Evolutionary conservation across 73 alveolate species (phyloP).

Genomic region (Paramecium tetraurelia): DNA sequence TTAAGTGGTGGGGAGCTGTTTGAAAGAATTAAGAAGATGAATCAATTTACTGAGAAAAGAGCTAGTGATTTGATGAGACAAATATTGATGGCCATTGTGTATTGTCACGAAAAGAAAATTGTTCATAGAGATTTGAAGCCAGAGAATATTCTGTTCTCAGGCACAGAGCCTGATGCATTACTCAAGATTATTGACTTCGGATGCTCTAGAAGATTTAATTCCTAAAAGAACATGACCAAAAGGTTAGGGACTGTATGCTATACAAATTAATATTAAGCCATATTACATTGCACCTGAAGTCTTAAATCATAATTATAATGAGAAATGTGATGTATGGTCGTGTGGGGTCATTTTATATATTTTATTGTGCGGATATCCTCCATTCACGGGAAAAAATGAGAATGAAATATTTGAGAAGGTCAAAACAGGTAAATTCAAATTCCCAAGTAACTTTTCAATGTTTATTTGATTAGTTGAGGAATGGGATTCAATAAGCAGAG

Average conservation of each 20-base stretch:
- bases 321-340: conserved; percentile 75
- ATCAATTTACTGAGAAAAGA: conserved; percentile 63
- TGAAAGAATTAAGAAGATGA: conserved; percentile 67
- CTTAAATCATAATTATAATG: conserved; percentile 63
- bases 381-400: conserved; percentile 68
- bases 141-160: conserved; percentile 64
- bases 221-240: conserved; percentile 60
- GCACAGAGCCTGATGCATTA: conserved; percentile 55
- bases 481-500: conserved; percentile 66
- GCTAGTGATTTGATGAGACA: conserved; percentile 69
- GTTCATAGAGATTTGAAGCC: conserved; percentile 71
- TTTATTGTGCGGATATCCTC: conserved; percentile 72
- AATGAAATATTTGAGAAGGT: conserved; percentile 67
- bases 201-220: conserved; percentile 57
- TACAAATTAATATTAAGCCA: conserved; percentile 29
- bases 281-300: conserved; percentile 73
- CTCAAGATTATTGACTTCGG: conserved; percentile 74
- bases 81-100: conserved; percentile 68
- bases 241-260: conserved; percentile 33
- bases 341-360: conserved; percentile 76
- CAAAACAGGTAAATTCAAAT: conserved; percentile 47
- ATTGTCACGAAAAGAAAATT: conserved; percentile 70
- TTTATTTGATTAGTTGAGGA: conserved; percentile 57
- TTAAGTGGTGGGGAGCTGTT: conserved; percentile 67
- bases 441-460: background rate